phyloP scores from a whole-genome alignment of 208 protist species.

The Acanthamoeba divionensis region DNA sequence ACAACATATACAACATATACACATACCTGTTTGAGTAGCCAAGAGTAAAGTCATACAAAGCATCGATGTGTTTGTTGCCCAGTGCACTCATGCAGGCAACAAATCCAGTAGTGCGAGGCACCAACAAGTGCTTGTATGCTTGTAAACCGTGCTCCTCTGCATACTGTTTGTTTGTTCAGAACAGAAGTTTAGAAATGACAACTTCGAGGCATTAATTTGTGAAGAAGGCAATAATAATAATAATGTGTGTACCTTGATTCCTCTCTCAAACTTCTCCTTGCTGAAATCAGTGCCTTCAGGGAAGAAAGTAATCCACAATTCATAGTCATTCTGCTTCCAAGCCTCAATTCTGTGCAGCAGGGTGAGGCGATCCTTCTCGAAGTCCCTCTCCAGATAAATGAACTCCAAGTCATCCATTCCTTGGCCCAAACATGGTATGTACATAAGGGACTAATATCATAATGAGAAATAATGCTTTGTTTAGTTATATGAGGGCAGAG shows the following conservation, averaged over 20 bases:
- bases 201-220: no score
- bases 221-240: neutral
- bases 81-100: conserved; percentile 11
- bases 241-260: conserved; percentile 19
- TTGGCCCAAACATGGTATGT: conserved; percentile 26
- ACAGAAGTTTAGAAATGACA: neutral
- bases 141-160: conserved; percentile 2
- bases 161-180: neutral
- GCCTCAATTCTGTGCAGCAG: conserved; percentile 29
- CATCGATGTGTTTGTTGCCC: neutral
- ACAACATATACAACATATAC: neutral
- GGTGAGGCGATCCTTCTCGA: conserved; percentile 1
- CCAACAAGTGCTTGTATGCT: conserved; percentile 39
- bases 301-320: conserved; percentile 48
- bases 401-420: conserved; percentile 52
- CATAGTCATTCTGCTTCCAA: neutral
- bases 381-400: conserved; percentile 37
- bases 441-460: neutral
- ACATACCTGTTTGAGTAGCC: neutral
- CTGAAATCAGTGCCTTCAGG: conserved; percentile 49
- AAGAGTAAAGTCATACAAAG: conserved; percentile 49
- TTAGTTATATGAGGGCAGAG: neutral
- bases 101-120: conserved; percentile 44
- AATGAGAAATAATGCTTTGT: neutral
- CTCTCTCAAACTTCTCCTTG: neutral